Conservation (phyloP, 1,284 basidiomycete genomes). For the Ustilago lituana region DNA sequence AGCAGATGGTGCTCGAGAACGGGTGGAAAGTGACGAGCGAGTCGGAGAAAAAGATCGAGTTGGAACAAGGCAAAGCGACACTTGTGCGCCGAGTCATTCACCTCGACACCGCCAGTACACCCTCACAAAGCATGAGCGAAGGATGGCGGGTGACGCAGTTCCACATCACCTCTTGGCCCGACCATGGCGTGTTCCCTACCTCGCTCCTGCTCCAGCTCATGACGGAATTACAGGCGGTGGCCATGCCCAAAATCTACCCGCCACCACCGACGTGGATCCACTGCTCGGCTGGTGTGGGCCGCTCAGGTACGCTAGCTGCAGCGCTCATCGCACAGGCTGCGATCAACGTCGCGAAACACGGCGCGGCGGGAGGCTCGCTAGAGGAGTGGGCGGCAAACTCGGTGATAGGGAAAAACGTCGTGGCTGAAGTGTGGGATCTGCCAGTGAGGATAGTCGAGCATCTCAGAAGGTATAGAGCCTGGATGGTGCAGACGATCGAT, state of each 20-base stretch:
- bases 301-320: constrained; percentile 71
- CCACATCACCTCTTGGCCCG: constrained; percentile 81
- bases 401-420: background rate
- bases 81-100: constrained; percentile 20
- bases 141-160: constrained; percentile 73
- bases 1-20: constrained; percentile 17
- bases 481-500: constrained; percentile 57
- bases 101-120: background rate
- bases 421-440: constrained; percentile 21
- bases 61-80: constrained; percentile 20
- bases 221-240: constrained; percentile 18
- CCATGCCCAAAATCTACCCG: constrained; percentile 61
- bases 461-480: constrained; percentile 46
- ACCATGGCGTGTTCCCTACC: constrained; percentile 77
- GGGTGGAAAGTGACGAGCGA: constrained; percentile 17
- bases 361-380: background rate
- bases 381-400: background rate
- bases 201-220: constrained; percentile 44
- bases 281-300: constrained; percentile 72
- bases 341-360: constrained; percentile 10
- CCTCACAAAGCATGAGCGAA: background rate
- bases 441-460: constrained; percentile 49
- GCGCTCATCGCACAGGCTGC: constrained; percentile 40
- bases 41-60: constrained; percentile 2
- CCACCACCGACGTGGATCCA: constrained; percentile 80